phyloP scores from a whole-genome alignment of 495 filamentous ascomycete species.

The Hypomontagnella monticulosa region DNA sequence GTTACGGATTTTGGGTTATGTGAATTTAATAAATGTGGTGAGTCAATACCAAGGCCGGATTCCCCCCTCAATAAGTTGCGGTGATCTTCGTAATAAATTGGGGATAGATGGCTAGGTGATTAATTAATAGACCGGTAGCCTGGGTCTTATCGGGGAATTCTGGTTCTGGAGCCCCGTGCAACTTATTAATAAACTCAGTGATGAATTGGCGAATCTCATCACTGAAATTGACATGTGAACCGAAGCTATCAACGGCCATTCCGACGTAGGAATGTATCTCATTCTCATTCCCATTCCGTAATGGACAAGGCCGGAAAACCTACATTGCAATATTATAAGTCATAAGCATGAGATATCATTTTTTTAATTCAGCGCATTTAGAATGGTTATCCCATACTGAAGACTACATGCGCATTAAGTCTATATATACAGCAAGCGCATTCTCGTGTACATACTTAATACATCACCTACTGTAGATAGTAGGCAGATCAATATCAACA shows the following conservation, averaged over 20 bases:
- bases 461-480: not conserved
- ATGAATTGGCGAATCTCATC: constrained; percentile 12
- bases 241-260: too few species aligned
- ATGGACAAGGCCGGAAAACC: too few species aligned
- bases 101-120: not conserved
- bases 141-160: constrained; percentile 37
- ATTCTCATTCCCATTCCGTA: too few species aligned
- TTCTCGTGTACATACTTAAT: not conserved
- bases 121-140: constrained; percentile 11
- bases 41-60: too few species aligned
- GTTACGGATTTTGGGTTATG: constrained; percentile 12
- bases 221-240: not conserved
- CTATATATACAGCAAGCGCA: not conserved
- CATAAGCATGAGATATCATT: too few species aligned
- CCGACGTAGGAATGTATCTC: too few species aligned
- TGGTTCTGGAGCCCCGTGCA: constrained; percentile 6
- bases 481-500: not conserved
- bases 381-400: too few species aligned
- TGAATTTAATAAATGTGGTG: not conserved
- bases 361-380: too few species aligned
- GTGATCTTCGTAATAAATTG: constrained; percentile 10
- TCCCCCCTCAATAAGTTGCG: not conserved
- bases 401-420: not conserved
- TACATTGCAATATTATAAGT: too few species aligned
- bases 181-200: constrained; percentile 1